phyloP scores from a whole-genome alignment of 225 moss, liverwort and hornwort species.

The Polytrichum commune region DNA sequence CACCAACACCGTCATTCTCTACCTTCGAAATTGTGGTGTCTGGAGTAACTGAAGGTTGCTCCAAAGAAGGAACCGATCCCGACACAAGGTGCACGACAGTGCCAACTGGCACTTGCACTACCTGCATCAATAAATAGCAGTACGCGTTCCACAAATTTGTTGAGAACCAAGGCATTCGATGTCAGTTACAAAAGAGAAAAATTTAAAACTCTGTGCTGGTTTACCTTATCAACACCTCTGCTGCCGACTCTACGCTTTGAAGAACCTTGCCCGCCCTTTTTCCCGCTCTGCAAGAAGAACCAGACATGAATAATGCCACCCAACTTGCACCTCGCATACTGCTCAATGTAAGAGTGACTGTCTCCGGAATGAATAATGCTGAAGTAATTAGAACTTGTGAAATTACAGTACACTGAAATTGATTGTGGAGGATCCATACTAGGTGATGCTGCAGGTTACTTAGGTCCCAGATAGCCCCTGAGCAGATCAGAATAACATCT shows the following conservation, averaged over 20 bases:
- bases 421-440: constrained; percentile 26
- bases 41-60: constrained; percentile 29
- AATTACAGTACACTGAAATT: too few relatives aligned
- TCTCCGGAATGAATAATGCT: not conserved
- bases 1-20: constrained; percentile 19
- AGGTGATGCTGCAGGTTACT: constrained; percentile 97
- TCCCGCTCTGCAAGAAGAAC: constrained; percentile 62
- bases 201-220: not conserved
- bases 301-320: constrained; percentile 5
- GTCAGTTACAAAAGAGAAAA: not conserved
- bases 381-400: too few relatives aligned
- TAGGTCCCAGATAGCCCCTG: constrained; percentile 84
- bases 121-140: constrained; percentile 25
- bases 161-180: not conserved
- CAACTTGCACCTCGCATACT: too few relatives aligned
- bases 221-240: constrained; percentile 88
- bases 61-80: constrained; percentile 74
- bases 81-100: constrained; percentile 84
- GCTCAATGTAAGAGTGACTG: too few relatives aligned
- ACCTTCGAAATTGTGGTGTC: constrained; percentile 35
- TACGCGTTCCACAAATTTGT: not conserved
- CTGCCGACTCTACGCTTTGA: constrained; percentile 92
- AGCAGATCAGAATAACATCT: constrained; percentile 84
- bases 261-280: constrained; percentile 74
- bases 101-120: constrained; percentile 91